Conservation (phyloP, 1,139 yeast genomes). For the Saccharomyces hybrid region DNA sequence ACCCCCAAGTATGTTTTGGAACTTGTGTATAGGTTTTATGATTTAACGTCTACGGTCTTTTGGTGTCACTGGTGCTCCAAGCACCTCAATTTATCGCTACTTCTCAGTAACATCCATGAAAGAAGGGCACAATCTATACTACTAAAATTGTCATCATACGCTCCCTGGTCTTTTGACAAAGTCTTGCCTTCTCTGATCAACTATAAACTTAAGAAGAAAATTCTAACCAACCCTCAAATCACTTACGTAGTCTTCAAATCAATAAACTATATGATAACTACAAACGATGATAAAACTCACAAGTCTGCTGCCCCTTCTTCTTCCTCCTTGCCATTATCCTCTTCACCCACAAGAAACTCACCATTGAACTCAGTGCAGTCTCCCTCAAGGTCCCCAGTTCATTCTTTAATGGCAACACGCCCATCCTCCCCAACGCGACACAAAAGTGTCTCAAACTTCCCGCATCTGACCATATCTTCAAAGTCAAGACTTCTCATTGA, state of each 20-base stretch:
- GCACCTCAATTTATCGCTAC: constrained; percentile 11
- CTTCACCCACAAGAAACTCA: constrained; percentile 8
- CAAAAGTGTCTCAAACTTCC: neutral
- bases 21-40: constrained; percentile 17
- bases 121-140: constrained; percentile 23
- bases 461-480: neutral
- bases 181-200: constrained; percentile 9
- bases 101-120: constrained; percentile 13
- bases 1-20: constrained; percentile 16
- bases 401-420: neutral
- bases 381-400: neutral
- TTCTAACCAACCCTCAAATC: constrained; percentile 10
- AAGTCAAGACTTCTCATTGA: neutral
- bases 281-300: neutral
- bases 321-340: constrained; percentile 10
- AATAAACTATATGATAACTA: constrained; percentile 12
- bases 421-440: neutral
- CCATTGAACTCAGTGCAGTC: constrained; percentile 5
- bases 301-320: constrained; percentile 8
- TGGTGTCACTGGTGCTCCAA: constrained; percentile 28
- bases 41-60: constrained; percentile 15
- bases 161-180: constrained; percentile 12
- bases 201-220: constrained; percentile 4
- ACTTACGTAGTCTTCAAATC: constrained; percentile 23
- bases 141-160: constrained; percentile 18